phyloP scores from a whole-genome alignment of 768 basidiomycete genomes.

The Saitozyma podzolica region DNA sequence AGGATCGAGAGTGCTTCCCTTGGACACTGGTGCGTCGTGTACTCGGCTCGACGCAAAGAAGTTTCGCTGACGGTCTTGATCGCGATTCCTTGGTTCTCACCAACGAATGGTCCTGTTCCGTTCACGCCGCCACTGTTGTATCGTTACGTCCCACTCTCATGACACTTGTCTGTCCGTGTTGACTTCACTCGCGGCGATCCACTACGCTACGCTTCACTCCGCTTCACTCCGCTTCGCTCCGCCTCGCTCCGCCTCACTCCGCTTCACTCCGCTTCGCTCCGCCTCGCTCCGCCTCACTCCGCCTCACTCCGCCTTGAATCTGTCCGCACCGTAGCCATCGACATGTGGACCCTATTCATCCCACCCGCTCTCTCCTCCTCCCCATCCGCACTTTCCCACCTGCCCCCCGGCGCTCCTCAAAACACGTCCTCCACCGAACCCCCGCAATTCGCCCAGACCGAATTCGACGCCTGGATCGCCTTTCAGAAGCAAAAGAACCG shows the following conservation, averaged over 20 bases:
- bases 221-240: too few relatives aligned
- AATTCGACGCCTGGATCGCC: slow-evolving; percentile 50
- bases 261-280: too few relatives aligned
- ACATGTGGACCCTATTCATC: slow-evolving; percentile 50
- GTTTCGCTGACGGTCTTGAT: not conserved
- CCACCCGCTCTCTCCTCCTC: slow-evolving; percentile 42
- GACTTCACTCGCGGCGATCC: not conserved
- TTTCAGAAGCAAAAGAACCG: slow-evolving; percentile 47
- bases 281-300: not conserved
- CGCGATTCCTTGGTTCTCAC: not conserved
- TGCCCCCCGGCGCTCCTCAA: slow-evolving; percentile 11
- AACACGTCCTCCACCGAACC: slow-evolving; percentile 8
- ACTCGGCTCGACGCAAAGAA: not conserved
- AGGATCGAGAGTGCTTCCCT: slow-evolving; percentile 44
- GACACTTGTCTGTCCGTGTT: not conserved
- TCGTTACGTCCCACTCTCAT: not conserved
- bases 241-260: too few relatives aligned
- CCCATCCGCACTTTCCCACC: slow-evolving; percentile 47
- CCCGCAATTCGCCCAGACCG: slow-evolving; percentile 34
- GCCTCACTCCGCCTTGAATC: not conserved
- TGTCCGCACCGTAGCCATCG: slow-evolving; percentile 35
- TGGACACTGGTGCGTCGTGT: slow-evolving; percentile 44
- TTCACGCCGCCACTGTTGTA: not conserved
- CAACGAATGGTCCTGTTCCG: not conserved
- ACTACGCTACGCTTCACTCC: not conserved